These are phyloP conservation scores for Boletus smithii DNA, from an alignment of 1,284 basidiomycete species.

Conservation along the genomic window DNA sequence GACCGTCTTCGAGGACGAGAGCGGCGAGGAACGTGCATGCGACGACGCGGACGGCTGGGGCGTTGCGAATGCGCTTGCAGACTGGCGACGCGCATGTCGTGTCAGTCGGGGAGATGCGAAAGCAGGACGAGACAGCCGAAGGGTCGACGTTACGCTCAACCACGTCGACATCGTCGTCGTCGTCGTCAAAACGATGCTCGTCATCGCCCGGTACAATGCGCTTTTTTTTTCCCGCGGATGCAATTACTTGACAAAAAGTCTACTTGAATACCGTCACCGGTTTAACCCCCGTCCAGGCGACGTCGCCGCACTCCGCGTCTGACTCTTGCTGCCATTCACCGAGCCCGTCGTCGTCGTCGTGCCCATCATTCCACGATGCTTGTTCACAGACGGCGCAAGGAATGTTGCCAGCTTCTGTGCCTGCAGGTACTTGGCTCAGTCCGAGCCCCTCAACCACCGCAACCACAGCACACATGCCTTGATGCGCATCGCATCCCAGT, in stretches of 20 bases:
- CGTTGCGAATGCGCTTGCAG: constrained; percentile 28
- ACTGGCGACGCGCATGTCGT: constrained; percentile 24
- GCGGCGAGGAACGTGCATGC: constrained; percentile 13
- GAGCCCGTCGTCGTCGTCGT: constrained; percentile 4
- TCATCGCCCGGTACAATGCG: background rate
- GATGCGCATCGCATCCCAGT: constrained; percentile 59
- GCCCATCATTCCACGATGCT: constrained; percentile 34
- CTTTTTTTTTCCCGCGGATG: constrained; percentile 25
- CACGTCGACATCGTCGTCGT: constrained; percentile 24
- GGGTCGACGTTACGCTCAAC: constrained; percentile 16
- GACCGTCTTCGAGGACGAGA: constrained; percentile 18
- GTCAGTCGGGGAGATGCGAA: constrained; percentile 4
- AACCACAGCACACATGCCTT: constrained; percentile 45
- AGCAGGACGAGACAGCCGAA: constrained; percentile 15
- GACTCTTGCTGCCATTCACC: constrained; percentile 23
- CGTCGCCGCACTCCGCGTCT: constrained; percentile 29
- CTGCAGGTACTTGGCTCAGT: constrained; percentile 35
- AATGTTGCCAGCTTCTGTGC: constrained; percentile 49
- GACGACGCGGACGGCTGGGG: constrained; percentile 16
- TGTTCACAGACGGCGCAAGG: constrained; percentile 41
- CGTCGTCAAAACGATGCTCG: background rate
- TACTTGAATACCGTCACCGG: constrained; percentile 9
- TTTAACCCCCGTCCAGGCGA: constrained; percentile 28
- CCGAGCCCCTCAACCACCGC: background rate
- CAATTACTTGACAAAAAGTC: background rate